Conservation (phyloP, 345 rosid genomes). For the Lepidium africanum region DNA sequence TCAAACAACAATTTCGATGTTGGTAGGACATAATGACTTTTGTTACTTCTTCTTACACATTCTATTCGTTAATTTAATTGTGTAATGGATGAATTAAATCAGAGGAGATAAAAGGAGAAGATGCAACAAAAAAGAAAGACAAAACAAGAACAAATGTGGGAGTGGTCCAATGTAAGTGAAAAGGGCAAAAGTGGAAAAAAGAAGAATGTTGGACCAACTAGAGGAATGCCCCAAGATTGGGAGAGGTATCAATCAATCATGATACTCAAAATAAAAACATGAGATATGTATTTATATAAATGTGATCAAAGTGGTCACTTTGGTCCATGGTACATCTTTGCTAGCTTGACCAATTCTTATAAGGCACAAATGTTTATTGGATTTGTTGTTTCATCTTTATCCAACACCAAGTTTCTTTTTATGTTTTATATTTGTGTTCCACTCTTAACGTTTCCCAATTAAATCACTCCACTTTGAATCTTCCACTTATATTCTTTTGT, state of each 20-base stretch:
- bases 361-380: slow-evolving; percentile 26
- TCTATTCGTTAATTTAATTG: background rate
- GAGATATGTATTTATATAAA: slow-evolving; percentile 7
- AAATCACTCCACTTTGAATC: slow-evolving; percentile 25
- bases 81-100: background rate
- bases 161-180: slow-evolving; percentile 22
- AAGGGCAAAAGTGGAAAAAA: slow-evolving; percentile 4
- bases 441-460: slow-evolving; percentile 22
- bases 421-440: background rate
- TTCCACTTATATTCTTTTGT: slow-evolving; percentile 28
- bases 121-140: background rate
- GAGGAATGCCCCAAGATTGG: slow-evolving; percentile 44
- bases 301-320: slow-evolving; percentile 28
- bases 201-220: slow-evolving; percentile 12
- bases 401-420: slow-evolving; percentile 23
- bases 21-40: background rate
- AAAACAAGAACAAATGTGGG: slow-evolving; percentile 5
- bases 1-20: background rate
- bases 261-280: background rate
- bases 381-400: slow-evolving; percentile 32
- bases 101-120: background rate
- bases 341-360: slow-evolving; percentile 30
- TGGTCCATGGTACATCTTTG: slow-evolving; percentile 30
- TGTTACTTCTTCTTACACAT: background rate
- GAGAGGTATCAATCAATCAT: slow-evolving; percentile 43